Conservation (phyloP, 352 stramenopile species). For the Phytopythium aichiense region DNA sequence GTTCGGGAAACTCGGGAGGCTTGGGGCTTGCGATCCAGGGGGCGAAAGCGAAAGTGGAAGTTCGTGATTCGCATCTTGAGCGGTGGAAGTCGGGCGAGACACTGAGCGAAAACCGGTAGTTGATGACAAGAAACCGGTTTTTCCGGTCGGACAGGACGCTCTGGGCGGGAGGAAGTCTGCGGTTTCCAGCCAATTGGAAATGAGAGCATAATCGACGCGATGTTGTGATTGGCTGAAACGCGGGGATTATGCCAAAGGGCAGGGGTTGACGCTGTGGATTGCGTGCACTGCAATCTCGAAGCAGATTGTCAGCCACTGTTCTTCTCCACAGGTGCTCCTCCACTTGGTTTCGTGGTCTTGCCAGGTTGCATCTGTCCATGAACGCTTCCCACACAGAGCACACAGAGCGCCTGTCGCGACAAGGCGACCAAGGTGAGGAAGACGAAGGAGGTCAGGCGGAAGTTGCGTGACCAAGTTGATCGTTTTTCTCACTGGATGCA, state of each 20-base stretch:
- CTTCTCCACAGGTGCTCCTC: not conserved
- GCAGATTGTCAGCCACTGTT: not conserved
- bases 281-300: not conserved
- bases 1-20: not conserved
- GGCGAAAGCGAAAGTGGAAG: conserved; percentile 37
- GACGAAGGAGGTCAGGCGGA: too few relatives aligned
- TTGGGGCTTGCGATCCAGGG: conserved; percentile 16
- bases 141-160: conserved; percentile 25
- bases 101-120: not conserved
- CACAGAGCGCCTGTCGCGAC: too few relatives aligned
- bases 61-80: conserved; percentile 8
- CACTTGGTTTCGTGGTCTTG: not conserved
- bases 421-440: too few relatives aligned
- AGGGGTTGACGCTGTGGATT: conserved; percentile 12
- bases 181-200: conserved; percentile 18
- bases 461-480: too few relatives aligned
- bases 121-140: not conserved
- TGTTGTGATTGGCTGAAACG: conserved; percentile 1
- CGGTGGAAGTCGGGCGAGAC: not conserved
- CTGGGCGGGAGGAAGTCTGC: not conserved
- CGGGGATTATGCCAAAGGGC: conserved; percentile 6
- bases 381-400: too few relatives aligned
- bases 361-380: too few relatives aligned
- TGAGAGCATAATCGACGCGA: not conserved
- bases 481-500: too few relatives aligned